These are phyloP conservation scores for Striga hermonthica DNA, from an alignment of 305 asterid genomes.

Conservation along the genomic window DNA sequence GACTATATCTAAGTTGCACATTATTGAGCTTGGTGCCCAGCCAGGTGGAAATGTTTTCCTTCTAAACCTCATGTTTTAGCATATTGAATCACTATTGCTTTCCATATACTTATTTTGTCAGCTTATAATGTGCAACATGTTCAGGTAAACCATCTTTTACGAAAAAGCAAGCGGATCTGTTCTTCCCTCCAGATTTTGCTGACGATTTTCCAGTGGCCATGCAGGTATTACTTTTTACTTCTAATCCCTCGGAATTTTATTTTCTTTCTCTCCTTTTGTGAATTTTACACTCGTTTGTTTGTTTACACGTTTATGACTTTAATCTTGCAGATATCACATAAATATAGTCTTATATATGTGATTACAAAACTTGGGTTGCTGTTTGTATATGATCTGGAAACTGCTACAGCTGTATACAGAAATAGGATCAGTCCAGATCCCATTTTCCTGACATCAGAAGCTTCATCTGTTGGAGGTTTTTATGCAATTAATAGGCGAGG, in stretches of 20 bases:
- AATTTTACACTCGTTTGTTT: conserved; percentile 36
- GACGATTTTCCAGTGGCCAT: conserved; percentile 50
- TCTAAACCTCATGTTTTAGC: neutral
- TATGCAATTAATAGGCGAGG: conserved; percentile 93
- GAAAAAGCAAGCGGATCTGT: conserved; percentile 84
- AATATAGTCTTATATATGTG: conserved; percentile 74
- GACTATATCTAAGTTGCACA: conserved; percentile 77
- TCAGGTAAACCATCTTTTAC: conserved; percentile 80
- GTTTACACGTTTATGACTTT: neutral
- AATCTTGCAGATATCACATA: conserved; percentile 74
- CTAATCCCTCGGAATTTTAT: neutral
- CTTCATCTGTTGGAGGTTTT: conserved; percentile 87
- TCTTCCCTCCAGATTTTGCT: conserved; percentile 88
- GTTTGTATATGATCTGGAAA: conserved; percentile 88
- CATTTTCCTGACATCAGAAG: conserved; percentile 82
- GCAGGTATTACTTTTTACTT: conserved; percentile 36
- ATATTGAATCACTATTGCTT: neutral
- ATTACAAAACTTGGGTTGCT: conserved; percentile 95
- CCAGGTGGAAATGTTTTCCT: conserved; percentile 55
- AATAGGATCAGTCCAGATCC: conserved; percentile 98
- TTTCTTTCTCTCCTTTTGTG: conserved; percentile 19
- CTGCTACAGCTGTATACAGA: conserved; percentile 88
- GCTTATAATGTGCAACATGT: conserved; percentile 20
- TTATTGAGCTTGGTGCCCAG: conserved; percentile 98
- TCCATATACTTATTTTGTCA: conserved; percentile 17